These are phyloP conservation scores for Diaporthe citri DNA, from an alignment of 2,329 filamentous ascomycete genomes.

Conservation along the genomic window DNA sequence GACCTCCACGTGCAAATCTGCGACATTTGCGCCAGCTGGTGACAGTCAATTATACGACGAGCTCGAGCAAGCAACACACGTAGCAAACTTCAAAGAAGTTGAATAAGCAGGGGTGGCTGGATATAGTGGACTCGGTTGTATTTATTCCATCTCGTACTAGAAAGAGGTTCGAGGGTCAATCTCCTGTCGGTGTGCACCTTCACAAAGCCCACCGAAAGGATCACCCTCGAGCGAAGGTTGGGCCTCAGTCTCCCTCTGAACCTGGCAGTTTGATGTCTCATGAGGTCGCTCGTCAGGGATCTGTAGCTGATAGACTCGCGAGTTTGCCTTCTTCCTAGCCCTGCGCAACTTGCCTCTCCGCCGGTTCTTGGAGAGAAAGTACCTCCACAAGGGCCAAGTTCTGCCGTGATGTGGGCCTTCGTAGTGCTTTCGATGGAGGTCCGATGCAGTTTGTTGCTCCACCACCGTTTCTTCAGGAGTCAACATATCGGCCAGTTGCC, in stretches of 20 bases:
- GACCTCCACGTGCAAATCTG: neutral
- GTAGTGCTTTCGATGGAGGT: constrained; percentile 1
- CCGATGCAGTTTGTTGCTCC: neutral
- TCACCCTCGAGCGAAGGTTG: neutral
- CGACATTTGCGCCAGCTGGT: neutral
- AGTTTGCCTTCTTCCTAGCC: neutral
- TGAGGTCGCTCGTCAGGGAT: neutral
- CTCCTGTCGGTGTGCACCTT: neutral
- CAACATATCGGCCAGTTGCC: neutral
- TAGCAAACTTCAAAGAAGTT: neutral
- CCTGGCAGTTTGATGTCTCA: neutral
- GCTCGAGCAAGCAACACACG: neutral
- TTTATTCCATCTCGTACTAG: constrained; percentile 10
- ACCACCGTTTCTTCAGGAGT: neutral
- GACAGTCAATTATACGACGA: neutral
- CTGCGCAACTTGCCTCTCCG: neutral
- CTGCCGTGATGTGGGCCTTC: constrained; percentile 5
- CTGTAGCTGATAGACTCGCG: neutral
- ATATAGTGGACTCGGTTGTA: neutral
- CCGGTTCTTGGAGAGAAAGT: constrained; percentile 12
- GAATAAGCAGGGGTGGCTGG: neutral
- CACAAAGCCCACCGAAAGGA: neutral
- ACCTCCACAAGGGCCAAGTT: constrained; percentile 21
- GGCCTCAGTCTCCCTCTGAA: neutral
- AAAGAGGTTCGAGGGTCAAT: neutral